phyloP scores from a whole-genome alignment of 345 rosid species.

The Lumnitzera racemosa region DNA sequence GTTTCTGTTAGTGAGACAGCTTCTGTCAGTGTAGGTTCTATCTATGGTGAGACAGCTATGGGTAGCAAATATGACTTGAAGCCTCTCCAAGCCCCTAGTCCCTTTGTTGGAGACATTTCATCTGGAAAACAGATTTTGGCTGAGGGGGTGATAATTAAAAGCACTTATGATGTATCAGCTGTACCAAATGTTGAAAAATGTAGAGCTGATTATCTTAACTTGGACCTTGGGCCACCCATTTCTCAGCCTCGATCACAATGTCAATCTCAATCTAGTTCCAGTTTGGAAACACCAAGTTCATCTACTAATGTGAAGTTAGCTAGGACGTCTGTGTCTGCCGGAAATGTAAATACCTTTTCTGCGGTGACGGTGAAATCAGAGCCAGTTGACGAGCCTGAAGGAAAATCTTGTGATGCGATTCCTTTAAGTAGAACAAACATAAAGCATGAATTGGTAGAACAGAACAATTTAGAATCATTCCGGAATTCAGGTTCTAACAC shows the following conservation, averaged over 20 bases:
- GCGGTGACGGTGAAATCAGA: slow-evolving; percentile 48
- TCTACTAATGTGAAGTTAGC: slow-evolving; percentile 18
- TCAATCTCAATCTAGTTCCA: slow-evolving; percentile 3
- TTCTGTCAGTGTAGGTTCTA: slow-evolving; percentile 19
- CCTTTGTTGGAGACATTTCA: slow-evolving; percentile 10
- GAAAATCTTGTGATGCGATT: slow-evolving; percentile 12
- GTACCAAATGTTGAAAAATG: slow-evolving; percentile 14
- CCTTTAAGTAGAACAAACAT: slow-evolving; percentile 11
- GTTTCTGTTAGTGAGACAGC: slow-evolving; percentile 26
- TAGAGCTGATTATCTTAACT: slow-evolving; percentile 36
- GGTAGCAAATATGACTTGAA: slow-evolving; percentile 17
- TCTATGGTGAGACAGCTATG: slow-evolving; percentile 7
- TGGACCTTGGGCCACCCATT: slow-evolving; percentile 38
- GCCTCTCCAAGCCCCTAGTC: slow-evolving; percentile 18
- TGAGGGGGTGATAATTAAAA: slow-evolving; percentile 13
- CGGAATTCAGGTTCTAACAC: slow-evolving; percentile 15
- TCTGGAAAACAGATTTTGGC: slow-evolving; percentile 16
- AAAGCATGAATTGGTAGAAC: slow-evolving; percentile 42
- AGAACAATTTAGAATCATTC: slow-evolving; percentile 13
- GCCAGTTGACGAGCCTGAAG: slow-evolving; percentile 38
- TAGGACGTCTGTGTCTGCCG: slow-evolving; percentile 9
- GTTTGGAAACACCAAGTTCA: slow-evolving; percentile 21
- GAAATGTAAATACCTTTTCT: slow-evolving; percentile 17
- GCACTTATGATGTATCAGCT: slow-evolving; percentile 11
- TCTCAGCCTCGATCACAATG: background rate